phyloP scores from a whole-genome alignment of 495 filamentous ascomycete species.

The Chaetomidium leptoderma region DNA sequence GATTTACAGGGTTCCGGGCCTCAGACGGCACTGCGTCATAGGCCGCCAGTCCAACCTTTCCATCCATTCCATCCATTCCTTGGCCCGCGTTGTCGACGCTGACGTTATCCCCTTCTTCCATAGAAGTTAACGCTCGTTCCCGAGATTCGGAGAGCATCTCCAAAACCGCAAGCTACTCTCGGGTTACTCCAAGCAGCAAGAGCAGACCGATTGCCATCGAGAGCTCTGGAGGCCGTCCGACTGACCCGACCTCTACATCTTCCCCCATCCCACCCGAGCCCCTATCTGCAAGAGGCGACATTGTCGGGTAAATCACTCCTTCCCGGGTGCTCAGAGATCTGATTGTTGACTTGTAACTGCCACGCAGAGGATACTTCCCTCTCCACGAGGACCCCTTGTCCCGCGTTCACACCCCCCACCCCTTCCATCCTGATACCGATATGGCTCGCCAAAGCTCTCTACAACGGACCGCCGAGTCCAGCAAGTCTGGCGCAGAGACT shows the following conservation, averaged over 20 bases:
- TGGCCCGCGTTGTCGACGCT: not conserved
- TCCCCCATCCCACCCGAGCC: slow-evolving; percentile 39
- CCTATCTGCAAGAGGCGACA: slow-evolving; percentile 49
- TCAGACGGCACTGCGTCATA: slow-evolving; percentile 9
- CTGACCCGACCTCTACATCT: slow-evolving; percentile 21
- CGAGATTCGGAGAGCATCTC: not conserved
- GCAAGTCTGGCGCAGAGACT: not conserved
- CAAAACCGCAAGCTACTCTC: not conserved
- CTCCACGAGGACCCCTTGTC: slow-evolving; percentile 44
- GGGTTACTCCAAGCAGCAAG: slow-evolving; percentile 10
- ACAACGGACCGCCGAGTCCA: slow-evolving; percentile 28
- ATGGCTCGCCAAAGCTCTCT: slow-evolving; percentile 36
- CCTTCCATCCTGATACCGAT: slow-evolving; percentile 38
- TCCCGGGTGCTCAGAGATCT: not conserved
- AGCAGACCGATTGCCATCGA: slow-evolving; percentile 48
- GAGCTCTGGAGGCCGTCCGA: slow-evolving; percentile 32
- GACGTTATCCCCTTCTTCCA: not conserved
- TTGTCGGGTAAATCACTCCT: slow-evolving; percentile 39
- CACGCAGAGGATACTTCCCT: slow-evolving; percentile 48
- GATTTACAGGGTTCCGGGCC: not conserved
- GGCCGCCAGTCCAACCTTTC: not conserved
- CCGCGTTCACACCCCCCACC: slow-evolving; percentile 38
- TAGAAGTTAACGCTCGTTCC: slow-evolving; percentile 4
- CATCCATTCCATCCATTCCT: not conserved
- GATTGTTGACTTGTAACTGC: not conserved